Evolutionary conservation across 2,329 filamentous ascomycete genomes (phyloP).

Genomic region (Calonectria pseudoreteaudii): DNA sequence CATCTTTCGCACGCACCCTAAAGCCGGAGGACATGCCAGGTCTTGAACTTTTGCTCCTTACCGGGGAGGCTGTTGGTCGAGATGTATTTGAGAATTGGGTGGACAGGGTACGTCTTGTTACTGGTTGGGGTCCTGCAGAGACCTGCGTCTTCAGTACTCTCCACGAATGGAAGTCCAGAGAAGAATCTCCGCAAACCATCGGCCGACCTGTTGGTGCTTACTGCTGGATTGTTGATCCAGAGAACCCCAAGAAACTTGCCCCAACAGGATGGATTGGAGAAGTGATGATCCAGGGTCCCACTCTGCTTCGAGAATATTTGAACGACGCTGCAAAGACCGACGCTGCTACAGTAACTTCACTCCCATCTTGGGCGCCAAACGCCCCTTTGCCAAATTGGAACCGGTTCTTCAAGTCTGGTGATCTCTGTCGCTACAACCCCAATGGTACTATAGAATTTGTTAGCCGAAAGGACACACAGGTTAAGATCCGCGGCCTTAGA

Average conservation of each 20-base stretch:
- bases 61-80: conserved; percentile 19
- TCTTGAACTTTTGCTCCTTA: conserved; percentile 16
- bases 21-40: background rate
- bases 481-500: conserved; percentile 66
- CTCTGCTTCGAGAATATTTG: conserved; percentile 38
- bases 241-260: conserved; percentile 28
- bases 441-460: background rate
- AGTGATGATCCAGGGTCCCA: conserved; percentile 39
- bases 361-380: background rate
- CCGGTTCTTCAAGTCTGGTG: background rate
- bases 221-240: conserved; percentile 6
- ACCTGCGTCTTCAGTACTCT: conserved; percentile 20
- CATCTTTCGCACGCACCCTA: conserved; percentile 8
- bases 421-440: background rate
- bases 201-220: background rate
- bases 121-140: conserved; percentile 27
- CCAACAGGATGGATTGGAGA: conserved; percentile 42
- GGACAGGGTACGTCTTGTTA: conserved; percentile 18
- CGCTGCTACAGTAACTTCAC: conserved; percentile 47
- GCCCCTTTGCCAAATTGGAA: background rate
- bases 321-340: conserved; percentile 14
- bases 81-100: conserved; percentile 22
- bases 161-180: conserved; percentile 14
- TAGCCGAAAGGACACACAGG: conserved; percentile 59
- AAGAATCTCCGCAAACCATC: conserved; percentile 40